Evolutionary conservation across 1,284 basidiomycete genomes (phyloP).

Genomic region (Retiboletus flavoniger): DNA sequence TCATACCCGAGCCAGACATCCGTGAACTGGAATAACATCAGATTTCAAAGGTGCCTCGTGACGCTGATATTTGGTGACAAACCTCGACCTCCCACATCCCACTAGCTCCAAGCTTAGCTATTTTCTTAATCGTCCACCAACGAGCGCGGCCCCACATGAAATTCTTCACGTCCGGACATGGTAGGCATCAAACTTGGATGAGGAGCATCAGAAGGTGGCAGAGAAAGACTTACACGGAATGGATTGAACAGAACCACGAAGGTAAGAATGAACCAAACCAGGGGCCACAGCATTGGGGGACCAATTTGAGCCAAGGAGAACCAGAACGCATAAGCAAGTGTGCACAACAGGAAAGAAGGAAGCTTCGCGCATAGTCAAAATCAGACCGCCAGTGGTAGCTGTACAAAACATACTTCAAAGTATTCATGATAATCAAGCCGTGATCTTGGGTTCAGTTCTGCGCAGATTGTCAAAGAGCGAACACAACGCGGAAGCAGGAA

Average conservation of each 20-base stretch:
- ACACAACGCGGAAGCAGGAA: background rate
- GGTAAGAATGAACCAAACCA: slow-evolving; percentile 78
- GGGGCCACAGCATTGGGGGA: slow-evolving; percentile 66
- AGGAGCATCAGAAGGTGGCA: background rate
- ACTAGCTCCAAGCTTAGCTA: slow-evolving; percentile 64
- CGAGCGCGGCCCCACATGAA: slow-evolving; percentile 44
- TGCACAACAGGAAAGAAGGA: slow-evolving; percentile 75
- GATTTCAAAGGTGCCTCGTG: background rate
- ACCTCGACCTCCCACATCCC: slow-evolving; percentile 78
- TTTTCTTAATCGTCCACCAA: slow-evolving; percentile 74
- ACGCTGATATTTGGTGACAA: slow-evolving; percentile 20
- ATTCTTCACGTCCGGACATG: slow-evolving; percentile 9
- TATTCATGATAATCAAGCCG: slow-evolving; percentile 81
- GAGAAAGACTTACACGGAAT: slow-evolving; percentile 55
- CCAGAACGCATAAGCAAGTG: slow-evolving; percentile 82
- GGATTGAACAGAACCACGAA: slow-evolving; percentile 73
- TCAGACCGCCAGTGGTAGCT: background rate
- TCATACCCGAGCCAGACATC: slow-evolving; percentile 82
- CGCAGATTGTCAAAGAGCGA: background rate
- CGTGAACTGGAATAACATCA: slow-evolving; percentile 49
- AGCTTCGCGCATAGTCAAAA: slow-evolving; percentile 47
- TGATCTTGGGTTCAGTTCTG: slow-evolving; percentile 77
- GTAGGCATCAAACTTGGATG: background rate
- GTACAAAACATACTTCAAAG: slow-evolving; percentile 58
- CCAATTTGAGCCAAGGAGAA: slow-evolving; percentile 75